Evolutionary conservation across 805 yeast genomes (phyloP).

Genomic region (Candida verbasci): DNA sequence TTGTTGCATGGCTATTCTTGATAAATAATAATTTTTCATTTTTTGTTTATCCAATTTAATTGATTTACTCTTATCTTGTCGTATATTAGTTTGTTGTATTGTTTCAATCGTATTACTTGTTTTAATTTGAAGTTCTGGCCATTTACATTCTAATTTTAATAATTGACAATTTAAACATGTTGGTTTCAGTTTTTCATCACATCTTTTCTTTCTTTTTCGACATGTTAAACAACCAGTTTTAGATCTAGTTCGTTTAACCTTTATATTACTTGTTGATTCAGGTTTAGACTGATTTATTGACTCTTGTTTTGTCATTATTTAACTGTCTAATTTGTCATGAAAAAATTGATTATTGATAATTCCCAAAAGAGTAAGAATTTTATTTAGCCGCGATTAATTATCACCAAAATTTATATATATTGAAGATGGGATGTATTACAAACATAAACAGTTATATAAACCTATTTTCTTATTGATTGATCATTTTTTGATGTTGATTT

Average conservation of each 20-base stretch:
- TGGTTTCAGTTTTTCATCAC: slow-evolving; percentile 31
- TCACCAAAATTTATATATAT: too few species aligned
- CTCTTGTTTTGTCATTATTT: too few species aligned
- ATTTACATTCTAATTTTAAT: slow-evolving; percentile 19
- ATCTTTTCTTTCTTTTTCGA: slow-evolving; percentile 24
- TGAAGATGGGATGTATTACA: too few species aligned
- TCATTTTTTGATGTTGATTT: too few species aligned
- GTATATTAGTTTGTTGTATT: not conserved
- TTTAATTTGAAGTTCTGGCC: slow-evolving; percentile 16
- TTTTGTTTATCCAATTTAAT: slow-evolving; percentile 3
- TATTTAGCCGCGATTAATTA: too few species aligned
- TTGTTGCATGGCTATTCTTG: slow-evolving; percentile 36
- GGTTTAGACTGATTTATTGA: too few species aligned
- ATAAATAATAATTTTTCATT: slow-evolving; percentile 16
- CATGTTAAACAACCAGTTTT: slow-evolving; percentile 32
- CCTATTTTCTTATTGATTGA: too few species aligned
- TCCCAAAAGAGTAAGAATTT: too few species aligned
- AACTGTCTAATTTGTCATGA: too few species aligned
- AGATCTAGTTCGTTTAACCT: slow-evolving; percentile 14
- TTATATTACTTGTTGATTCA: not conserved
- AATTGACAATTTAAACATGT: slow-evolving; percentile 21
- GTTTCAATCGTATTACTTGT: slow-evolving; percentile 1
- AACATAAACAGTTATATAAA: too few species aligned
- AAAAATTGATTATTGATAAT: not conserved
- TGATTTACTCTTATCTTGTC: not conserved